phyloP scores from a whole-genome alignment of 768 basidiomycete species.

The Termitomyces sp. region DNA sequence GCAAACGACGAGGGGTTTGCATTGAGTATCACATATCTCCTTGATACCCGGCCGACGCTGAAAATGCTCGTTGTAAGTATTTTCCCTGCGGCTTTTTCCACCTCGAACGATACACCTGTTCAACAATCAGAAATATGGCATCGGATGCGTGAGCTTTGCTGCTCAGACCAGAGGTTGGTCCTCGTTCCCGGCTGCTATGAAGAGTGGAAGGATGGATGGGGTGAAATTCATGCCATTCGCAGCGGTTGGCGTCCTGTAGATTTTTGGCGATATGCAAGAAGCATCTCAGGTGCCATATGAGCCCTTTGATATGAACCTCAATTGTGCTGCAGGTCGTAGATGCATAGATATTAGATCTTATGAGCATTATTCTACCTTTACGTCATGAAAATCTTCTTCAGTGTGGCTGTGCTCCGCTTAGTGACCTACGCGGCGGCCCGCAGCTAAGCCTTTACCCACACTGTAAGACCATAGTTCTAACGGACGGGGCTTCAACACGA shows the following conservation, averaged over 20 bases:
- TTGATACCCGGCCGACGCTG: conserved; percentile 24
- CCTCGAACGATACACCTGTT: conserved; percentile 5
- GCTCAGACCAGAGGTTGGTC: conserved; percentile 20
- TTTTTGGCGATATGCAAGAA: conserved; percentile 15
- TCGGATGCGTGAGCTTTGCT: conserved; percentile 15
- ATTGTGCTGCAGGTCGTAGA: neutral
- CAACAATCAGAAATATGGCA: conserved; percentile 25
- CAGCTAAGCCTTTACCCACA: too few relatives aligned
- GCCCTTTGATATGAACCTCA: neutral
- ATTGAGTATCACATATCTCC: conserved; percentile 25
- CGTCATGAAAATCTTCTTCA: neutral
- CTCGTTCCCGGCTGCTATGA: conserved; percentile 19
- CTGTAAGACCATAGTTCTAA: too few relatives aligned
- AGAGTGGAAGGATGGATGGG: conserved; percentile 23
- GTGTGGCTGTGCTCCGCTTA: neutral
- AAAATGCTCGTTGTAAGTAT: conserved; percentile 32
- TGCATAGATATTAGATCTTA: neutral
- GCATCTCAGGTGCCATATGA: neutral
- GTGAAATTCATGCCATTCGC: conserved; percentile 11
- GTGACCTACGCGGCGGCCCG: too few relatives aligned
- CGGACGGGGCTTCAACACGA: neutral
- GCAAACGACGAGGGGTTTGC: conserved; percentile 37
- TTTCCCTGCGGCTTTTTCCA: conserved; percentile 18
- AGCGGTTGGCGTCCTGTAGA: conserved; percentile 15
- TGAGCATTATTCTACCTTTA: too few relatives aligned